These are phyloP conservation scores for Drechslerella dactyloides DNA, from an alignment of 2,329 filamentous ascomycete species.

Conservation along the genomic window DNA sequence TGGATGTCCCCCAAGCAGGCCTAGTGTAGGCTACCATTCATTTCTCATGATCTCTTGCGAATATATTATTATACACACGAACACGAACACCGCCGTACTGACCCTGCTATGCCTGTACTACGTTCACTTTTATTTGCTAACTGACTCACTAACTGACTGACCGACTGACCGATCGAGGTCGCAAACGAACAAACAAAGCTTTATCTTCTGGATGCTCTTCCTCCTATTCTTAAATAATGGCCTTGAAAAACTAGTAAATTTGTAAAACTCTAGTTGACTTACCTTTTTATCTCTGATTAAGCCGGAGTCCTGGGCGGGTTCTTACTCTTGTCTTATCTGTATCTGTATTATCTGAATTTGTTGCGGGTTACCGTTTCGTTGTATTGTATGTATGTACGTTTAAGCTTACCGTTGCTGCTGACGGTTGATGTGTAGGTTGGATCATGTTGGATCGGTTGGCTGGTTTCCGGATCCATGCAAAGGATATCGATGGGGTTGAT, in stretches of 20 bases:
- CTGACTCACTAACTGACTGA: conserved; percentile 28
- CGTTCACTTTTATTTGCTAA: conserved; percentile 14
- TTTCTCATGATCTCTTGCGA: too few relatives aligned
- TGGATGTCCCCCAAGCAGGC: conserved; percentile 71
- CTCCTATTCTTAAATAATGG: conserved; percentile 2
- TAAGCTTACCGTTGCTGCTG: background rate
- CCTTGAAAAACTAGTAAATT: conserved; percentile 3
- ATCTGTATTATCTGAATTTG: too few relatives aligned
- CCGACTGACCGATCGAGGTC: conserved; percentile 21
- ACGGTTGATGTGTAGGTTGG: background rate
- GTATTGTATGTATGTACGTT: too few relatives aligned
- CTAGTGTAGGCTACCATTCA: conserved; percentile 1
- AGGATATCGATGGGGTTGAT: background rate
- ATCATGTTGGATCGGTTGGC: too few relatives aligned
- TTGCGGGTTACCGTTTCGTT: too few relatives aligned
- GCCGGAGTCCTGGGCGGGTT: background rate
- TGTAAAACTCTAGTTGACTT: conserved; percentile 9
- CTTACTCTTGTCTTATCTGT: too few relatives aligned
- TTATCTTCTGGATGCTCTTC: background rate
- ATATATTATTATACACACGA: background rate
- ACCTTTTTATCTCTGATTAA: background rate
- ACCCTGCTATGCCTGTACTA: conserved; percentile 10
- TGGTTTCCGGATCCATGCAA: background rate
- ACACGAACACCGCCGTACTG: background rate
- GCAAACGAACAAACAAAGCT: background rate